These are phyloP conservation scores for Shiraia bambusicola DNA, from an alignment of 2,329 filamentous ascomycete species.

Conservation along the genomic window DNA sequence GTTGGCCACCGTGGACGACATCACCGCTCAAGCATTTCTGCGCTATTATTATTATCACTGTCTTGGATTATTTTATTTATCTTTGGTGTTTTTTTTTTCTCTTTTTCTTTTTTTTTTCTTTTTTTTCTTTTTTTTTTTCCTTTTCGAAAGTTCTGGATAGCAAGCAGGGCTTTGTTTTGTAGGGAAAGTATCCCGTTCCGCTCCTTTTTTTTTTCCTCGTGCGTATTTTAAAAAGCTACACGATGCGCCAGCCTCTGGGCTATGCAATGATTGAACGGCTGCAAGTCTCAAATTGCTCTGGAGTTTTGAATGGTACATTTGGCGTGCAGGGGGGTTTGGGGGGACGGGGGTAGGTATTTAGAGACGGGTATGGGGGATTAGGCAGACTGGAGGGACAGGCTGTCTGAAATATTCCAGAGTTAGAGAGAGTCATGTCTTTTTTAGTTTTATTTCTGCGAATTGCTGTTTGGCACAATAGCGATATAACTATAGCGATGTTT, in stretches of 20 bases:
- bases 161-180: not conserved
- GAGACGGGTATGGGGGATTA: constrained; percentile 3
- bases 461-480: constrained; percentile 20
- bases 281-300: constrained; percentile 13
- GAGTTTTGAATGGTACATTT: constrained; percentile 12
- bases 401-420: constrained; percentile 10
- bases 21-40: constrained; percentile 6
- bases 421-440: constrained; percentile 9
- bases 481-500: constrained; percentile 33
- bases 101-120: constrained; percentile 5
- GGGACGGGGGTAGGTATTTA: constrained; percentile 7
- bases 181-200: constrained; percentile 5
- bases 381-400: constrained; percentile 5
- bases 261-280: constrained; percentile 2
- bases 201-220: constrained; percentile 9
- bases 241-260: constrained; percentile 1
- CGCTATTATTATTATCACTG: constrained; percentile 10
- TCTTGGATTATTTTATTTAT: constrained; percentile 9
- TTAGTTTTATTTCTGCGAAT: constrained; percentile 21
- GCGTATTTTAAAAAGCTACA: constrained; percentile 6
- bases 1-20: not conserved
- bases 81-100: no score
- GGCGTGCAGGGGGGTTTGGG: not conserved
- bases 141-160: constrained; percentile 18
- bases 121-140: no score